These are phyloP conservation scores for Penstemon davidsonii DNA, from an alignment of 257 asterid species.

Conservation along the genomic window DNA sequence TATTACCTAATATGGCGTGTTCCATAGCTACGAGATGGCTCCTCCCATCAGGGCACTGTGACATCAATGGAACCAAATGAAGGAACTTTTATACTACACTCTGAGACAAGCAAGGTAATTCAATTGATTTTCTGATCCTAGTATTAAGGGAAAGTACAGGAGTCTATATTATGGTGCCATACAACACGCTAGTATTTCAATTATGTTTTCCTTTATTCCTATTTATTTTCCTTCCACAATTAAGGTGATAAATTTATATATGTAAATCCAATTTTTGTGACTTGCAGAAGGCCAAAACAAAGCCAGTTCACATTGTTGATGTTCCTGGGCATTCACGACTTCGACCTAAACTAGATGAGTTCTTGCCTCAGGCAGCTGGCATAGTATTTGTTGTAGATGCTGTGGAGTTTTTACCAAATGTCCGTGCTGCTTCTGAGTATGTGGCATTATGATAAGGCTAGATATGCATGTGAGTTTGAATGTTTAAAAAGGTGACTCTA, in stretches of 20 bases:
- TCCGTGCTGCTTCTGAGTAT: constrained; percentile 84
- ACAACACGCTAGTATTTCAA: background rate
- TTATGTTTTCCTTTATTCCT: background rate
- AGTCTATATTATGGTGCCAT: background rate
- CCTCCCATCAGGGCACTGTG: constrained; percentile 83
- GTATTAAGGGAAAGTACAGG: background rate
- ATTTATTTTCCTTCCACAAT: background rate
- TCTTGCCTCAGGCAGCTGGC: constrained; percentile 78
- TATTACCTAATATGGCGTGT: constrained; percentile 18
- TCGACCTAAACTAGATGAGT: constrained; percentile 68
- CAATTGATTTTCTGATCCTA: constrained; percentile 1
- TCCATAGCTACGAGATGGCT: constrained; percentile 80
- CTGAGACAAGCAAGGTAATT: constrained; percentile 66
- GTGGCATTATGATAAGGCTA: constrained; percentile 1
- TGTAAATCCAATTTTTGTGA: constrained; percentile 20
- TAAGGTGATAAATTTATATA: background rate
- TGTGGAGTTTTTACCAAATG: constrained; percentile 76
- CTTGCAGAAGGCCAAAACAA: constrained; percentile 64
- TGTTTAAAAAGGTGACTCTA: background rate
- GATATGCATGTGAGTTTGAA: background rate
- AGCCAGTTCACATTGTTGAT: constrained; percentile 73
- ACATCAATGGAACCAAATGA: constrained; percentile 91
- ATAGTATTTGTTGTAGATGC: constrained; percentile 35
- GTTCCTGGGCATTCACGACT: constrained; percentile 93
- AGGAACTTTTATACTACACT: constrained; percentile 63